Evolutionary conservation across 768 basidiomycete species (phyloP), one percentile per base, ranked within the genome.

Genomic region (Amanita subjunquillea): DNA sequence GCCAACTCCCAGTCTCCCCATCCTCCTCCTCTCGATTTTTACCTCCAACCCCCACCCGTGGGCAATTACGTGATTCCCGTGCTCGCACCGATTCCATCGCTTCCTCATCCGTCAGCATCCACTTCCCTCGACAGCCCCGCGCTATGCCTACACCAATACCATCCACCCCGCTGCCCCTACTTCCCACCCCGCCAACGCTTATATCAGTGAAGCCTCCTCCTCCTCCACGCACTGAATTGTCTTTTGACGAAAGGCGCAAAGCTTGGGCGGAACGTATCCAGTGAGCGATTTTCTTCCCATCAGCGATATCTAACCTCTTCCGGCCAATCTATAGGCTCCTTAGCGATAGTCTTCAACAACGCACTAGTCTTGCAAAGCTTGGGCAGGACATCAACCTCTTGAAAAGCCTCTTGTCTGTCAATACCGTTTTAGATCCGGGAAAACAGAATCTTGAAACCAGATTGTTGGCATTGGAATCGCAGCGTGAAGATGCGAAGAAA

Each of bases 181-280:
- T 56, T 22, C 61, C 64, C 3, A 37, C 54, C 9, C 43, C 59
- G 0, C 59, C 60, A 9, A 8, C 47, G n/a, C 47, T 57, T 38
- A 43, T 59, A 48, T 34, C 44, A 45, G 50, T 22, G 8, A 56
- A 56, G 30, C 40, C 54, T 4, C 6, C 39, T 48, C 37, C 50
- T 48, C 37, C 50, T 23, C 34, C 50, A 7, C 49, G 48, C 7
- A 44, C 53, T 9, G 57, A 57, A 13, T 51, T 53, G 41, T 53
- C 58, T 10, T 30, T 48, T 0, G 63, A 62, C 3, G 53, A 62
- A 32, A 60, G 58, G 9, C 48, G 56, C 2, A 32, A 39, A 13
- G 15, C 56, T 41, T 67, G 65, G 65, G 51, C 50, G 20, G 60
- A 63, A 15, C 60, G 59, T 48, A 60, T 65, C 27, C 61, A 55